Percentiles rank a stretch among this genome's conserved stretches.
phyloP scores from a whole-genome alignment of 345 rosid genomes.

The Ricinus communis region DNA sequence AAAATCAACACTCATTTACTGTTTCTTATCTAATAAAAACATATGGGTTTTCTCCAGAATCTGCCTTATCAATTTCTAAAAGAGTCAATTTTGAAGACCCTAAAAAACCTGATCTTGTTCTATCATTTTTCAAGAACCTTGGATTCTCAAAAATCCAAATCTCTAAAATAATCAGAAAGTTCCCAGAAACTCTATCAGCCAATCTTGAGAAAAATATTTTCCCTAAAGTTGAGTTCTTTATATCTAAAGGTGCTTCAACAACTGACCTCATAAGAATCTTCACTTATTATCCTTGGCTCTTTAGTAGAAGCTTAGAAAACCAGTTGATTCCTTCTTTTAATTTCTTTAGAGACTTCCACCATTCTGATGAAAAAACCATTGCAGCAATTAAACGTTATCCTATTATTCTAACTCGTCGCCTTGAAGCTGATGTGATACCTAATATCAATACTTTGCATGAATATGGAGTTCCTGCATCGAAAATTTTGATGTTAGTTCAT shows the following conservation, averaged over 20 bases:
- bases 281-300: background rate
- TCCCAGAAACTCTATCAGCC: constrained; percentile 5
- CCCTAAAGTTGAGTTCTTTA: constrained; percentile 33
- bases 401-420: background rate
- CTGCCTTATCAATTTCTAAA: constrained; percentile 24
- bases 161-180: constrained; percentile 5
- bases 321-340: constrained; percentile 16
- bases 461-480: constrained; percentile 18
- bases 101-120: constrained; percentile 21
- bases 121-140: constrained; percentile 18
- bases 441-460: constrained; percentile 2
- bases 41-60: constrained; percentile 36
- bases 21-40: constrained; percentile 38
- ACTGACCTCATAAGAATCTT: constrained; percentile 12
- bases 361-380: constrained; percentile 1
- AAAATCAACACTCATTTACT: constrained; percentile 20
- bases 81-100: constrained; percentile 16
- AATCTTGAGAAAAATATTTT: constrained; percentile 28
- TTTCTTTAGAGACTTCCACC: constrained; percentile 6
- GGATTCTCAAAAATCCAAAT: constrained; percentile 36
- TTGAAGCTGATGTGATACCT: background rate
- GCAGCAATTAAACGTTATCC: background rate
- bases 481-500: background rate
- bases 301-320: constrained; percentile 10
- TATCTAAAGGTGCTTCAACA: constrained; percentile 18